Evolutionary conservation across 768 basidiomycete species (phyloP).

Genomic region (Phylloporus rhodoxanthus): DNA sequence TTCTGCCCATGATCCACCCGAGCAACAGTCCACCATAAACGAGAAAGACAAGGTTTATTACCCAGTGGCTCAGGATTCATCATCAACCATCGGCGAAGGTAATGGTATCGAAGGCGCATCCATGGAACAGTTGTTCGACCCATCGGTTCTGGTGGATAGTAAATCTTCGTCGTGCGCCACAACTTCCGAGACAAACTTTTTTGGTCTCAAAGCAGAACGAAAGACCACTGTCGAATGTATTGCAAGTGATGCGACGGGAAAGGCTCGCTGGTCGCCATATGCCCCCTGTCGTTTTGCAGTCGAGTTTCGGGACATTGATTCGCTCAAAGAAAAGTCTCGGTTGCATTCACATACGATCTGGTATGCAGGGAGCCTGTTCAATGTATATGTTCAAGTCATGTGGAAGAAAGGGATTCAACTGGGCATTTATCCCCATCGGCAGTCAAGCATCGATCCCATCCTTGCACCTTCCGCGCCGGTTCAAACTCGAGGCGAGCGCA

Average conservation of each 20-base stretch:
- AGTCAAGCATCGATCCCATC: conserved; percentile 73
- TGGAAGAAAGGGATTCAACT: conserved; percentile 77
- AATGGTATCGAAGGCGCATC: conserved; percentile 46
- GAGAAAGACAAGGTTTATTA: conserved; percentile 44
- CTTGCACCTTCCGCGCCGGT: conserved; percentile 62
- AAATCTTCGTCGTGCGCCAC: conserved; percentile 25
- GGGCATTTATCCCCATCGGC: conserved; percentile 85
- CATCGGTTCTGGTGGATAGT: conserved; percentile 20
- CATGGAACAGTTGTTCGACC: conserved; percentile 68
- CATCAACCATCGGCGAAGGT: conserved; percentile 69
- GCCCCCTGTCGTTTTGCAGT: conserved; percentile 82
- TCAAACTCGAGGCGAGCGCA: conserved; percentile 17
- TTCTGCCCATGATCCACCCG: conserved; percentile 19
- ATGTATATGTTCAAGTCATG: conserved; percentile 84
- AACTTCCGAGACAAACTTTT: conserved; percentile 51
- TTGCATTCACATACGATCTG: conserved; percentile 82
- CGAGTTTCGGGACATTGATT: conserved; percentile 85
- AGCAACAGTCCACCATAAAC: conserved; percentile 7
- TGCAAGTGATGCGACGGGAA: conserved; percentile 38
- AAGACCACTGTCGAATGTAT: conserved; percentile 39
- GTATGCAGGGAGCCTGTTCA: conserved; percentile 85
- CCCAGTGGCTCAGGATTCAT: conserved; percentile 63
- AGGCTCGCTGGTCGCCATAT: conserved; percentile 57
- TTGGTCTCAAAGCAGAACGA: conserved; percentile 50
- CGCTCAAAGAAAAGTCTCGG: conserved; percentile 77